Base-by-base conservation (phyloP, 164 flowering plant genomes). In the Magnolia kwangsiensis region DNA sequence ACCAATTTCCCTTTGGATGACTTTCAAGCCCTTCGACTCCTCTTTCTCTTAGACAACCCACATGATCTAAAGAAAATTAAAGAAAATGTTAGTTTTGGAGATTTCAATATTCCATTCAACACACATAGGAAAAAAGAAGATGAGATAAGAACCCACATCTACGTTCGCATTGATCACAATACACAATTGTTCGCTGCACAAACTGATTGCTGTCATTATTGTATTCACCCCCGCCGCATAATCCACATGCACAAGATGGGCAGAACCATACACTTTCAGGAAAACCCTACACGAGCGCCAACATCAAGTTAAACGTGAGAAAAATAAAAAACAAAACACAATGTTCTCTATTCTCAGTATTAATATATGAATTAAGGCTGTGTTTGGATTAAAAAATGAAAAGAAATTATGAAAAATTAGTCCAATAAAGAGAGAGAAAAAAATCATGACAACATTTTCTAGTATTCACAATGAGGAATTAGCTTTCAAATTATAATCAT, bases 221-320 rank as follows among this genome's bases (percentile, higher is more conserved):
- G 45, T 80, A 74, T 50, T 85, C 74, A 74, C 79, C 77, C 72
- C 74, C 67, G 23, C 85, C 89, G 85, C 99, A 96, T 79, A 86
- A 81, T 71, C 80, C 78, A 79, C 99, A 96, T 76, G 87, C 83
- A 75, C 99, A 96, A 63, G 93, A 88, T 69, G 90, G 94, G 74
- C 99, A 96, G 74, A 87, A 92, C 99, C 99, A 96, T 61, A 87
- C 88, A 71, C 95, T 98, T 66, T 87, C 89, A 1, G 93, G 98
- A 74, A 90, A 73, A 71, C 81, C 89, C 98, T 96, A 67, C 66
- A 81, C 45, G 58, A 76, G n/a, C 37, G 78, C 77, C 50, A 21
- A 72, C 68, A 65, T 65, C 21, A 21, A 65, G 68, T 23, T 24
- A 13, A 7, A 65, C 9, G 1, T n/a, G 9, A 27, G 29, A n/a